phyloP scores from a whole-genome alignment of 2,329 filamentous ascomycete genomes.

The Fusarium pininemorale region DNA sequence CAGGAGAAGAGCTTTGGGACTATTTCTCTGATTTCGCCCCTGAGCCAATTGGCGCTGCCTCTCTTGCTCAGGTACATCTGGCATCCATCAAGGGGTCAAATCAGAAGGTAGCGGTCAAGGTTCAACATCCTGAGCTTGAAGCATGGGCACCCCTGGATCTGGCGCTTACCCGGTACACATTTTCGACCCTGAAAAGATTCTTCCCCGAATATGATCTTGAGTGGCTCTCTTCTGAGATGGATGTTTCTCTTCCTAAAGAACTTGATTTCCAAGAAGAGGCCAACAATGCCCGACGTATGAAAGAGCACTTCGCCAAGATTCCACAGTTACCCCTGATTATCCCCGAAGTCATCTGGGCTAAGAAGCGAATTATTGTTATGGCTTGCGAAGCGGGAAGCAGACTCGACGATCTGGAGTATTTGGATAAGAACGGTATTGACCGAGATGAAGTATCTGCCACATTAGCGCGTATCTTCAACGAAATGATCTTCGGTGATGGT shows the following conservation, averaged over 20 bases:
- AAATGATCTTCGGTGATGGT: constrained; percentile 95
- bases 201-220: constrained; percentile 98
- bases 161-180: constrained; percentile 86
- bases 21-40: constrained; percentile 87
- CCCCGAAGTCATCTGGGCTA: constrained; percentile 88
- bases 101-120: constrained; percentile 92
- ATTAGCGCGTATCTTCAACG: constrained; percentile 93
- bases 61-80: constrained; percentile 91
- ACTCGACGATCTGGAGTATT: constrained; percentile 86
- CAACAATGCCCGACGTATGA: constrained; percentile 80
- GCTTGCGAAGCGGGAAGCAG: constrained; percentile 87
- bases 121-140: constrained; percentile 89
- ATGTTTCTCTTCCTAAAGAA: constrained; percentile 87
- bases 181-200: constrained; percentile 87
- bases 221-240: constrained; percentile 95
- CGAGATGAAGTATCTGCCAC: constrained; percentile 95
- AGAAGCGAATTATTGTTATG: constrained; percentile 92
- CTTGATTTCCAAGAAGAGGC: constrained; percentile 90
- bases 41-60: constrained; percentile 89
- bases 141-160: constrained; percentile 93
- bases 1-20: constrained; percentile 78
- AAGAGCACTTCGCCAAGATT: constrained; percentile 80
- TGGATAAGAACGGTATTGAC: constrained; percentile 88
- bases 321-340: constrained; percentile 84
- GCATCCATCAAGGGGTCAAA: constrained; percentile 84